Conservation (phyloP, 306 rosid species). For the Prunus armeniaca region DNA sequence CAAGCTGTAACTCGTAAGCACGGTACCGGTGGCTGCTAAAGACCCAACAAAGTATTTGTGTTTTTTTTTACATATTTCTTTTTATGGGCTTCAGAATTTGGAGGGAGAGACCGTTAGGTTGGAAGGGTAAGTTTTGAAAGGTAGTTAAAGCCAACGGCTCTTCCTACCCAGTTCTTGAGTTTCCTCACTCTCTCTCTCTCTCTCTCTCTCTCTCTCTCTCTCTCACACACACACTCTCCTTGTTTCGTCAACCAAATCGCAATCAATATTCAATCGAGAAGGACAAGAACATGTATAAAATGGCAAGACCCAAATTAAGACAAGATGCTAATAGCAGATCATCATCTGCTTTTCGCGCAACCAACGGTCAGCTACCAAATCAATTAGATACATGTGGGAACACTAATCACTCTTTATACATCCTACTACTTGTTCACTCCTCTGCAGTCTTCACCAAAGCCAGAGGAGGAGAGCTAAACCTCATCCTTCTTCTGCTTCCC, state of each 20-base stretch:
- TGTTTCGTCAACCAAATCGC: neutral
- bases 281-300: conserved; percentile 2
- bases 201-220: neutral
- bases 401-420: conserved; percentile 6
- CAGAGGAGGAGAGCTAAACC: conserved; percentile 1
- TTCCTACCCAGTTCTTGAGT: neutral
- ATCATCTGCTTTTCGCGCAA: conserved; percentile 35
- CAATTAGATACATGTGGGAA: conserved; percentile 12
- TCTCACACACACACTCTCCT: too few relatives aligned
- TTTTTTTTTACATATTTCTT: neutral
- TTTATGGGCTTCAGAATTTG: neutral
- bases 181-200: neutral
- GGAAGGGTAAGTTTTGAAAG: conserved; percentile 39
- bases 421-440: neutral
- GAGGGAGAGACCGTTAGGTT: conserved; percentile 45
- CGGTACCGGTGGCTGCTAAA: neutral
- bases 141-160: conserved; percentile 38
- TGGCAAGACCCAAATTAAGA: conserved; percentile 21
- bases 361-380: conserved; percentile 55
- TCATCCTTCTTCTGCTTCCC: conserved; percentile 6
- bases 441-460: conserved; percentile 6
- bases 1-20: neutral
- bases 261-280: neutral
- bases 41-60: neutral
- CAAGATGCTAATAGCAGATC: neutral